Conservation (phyloP, 306 rosid species). For the Castanea mollissima region DNA sequence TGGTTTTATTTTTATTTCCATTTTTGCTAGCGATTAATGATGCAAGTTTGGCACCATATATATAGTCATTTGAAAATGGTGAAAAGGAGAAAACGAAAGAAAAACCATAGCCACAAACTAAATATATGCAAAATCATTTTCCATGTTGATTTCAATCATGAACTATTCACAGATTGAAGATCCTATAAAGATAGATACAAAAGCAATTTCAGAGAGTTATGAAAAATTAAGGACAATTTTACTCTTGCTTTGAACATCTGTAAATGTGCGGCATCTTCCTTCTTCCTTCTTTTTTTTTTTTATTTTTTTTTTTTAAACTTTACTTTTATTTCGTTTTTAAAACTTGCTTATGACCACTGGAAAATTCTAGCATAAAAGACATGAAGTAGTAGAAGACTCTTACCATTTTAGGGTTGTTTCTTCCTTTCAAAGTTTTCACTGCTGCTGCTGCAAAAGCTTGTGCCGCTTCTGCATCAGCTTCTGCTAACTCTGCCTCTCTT, state of each 20-base stretch:
- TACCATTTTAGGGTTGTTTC: conserved; percentile 71
- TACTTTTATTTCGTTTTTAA: not conserved
- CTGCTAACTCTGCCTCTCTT: conserved; percentile 88
- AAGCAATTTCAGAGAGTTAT: not conserved
- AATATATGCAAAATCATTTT: conserved; percentile 20
- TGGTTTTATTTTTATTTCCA: no score
- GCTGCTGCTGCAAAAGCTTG: conserved; percentile 84
- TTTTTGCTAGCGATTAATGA: no score
- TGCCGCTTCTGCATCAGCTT: conserved; percentile 88
- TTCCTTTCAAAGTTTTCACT: conserved; percentile 57
- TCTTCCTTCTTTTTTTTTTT: no score
- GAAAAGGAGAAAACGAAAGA: not conserved
- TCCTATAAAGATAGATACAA: conserved; percentile 1
- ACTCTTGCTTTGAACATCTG: not conserved
- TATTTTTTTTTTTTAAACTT: not conserved
- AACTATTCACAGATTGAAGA: conserved; percentile 1
- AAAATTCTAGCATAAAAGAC: not conserved
- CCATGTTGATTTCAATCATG: conserved; percentile 2
- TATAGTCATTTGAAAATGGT: not conserved
- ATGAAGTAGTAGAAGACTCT: not conserved
- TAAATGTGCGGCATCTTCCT: not conserved
- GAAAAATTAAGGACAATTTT: not conserved
- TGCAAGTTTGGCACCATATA: no score
- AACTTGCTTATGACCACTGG: not conserved
- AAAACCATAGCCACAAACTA: not conserved